Conservation (phyloP, 495 filamentous ascomycete species). For the Neurospora sublineolata region DNA sequence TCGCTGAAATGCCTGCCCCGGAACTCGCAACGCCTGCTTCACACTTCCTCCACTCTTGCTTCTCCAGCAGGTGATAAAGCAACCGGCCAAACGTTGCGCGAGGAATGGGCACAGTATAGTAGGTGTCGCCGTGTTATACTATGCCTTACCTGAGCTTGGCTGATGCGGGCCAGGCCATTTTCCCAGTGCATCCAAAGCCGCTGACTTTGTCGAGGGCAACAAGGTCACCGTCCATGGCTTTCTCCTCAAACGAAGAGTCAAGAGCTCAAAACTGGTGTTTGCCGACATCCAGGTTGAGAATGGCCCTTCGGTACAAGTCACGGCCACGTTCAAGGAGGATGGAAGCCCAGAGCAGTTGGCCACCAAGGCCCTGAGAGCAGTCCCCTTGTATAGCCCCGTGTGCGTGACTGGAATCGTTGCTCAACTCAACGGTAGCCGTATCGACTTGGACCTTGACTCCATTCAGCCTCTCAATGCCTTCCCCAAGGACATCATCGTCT, state of each 20-base stretch:
- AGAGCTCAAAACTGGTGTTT: slow-evolving; percentile 58
- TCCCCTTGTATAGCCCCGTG: slow-evolving; percentile 30
- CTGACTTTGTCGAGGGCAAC: slow-evolving; percentile 27
- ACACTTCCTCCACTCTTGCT: slow-evolving; percentile 2
- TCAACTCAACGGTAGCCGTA: slow-evolving; percentile 5
- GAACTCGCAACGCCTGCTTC: slow-evolving; percentile 5
- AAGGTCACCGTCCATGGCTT: slow-evolving; percentile 62
- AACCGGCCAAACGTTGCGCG: slow-evolving; percentile 5
- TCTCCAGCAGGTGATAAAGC: neutral
- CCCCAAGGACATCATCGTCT: slow-evolving; percentile 63
- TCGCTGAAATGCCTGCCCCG: neutral
- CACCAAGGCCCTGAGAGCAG: slow-evolving; percentile 19
- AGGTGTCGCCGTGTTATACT: neutral
- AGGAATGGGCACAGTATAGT: slow-evolving; percentile 22
- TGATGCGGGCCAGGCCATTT: slow-evolving; percentile 36
- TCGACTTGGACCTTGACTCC: slow-evolving; percentile 36
- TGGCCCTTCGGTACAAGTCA: slow-evolving; percentile 24
- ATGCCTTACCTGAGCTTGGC: neutral
- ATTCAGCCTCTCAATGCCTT: slow-evolving; percentile 65
- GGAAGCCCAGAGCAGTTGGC: slow-evolving; percentile 12
- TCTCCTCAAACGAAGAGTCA: slow-evolving; percentile 48
- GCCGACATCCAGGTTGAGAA: slow-evolving; percentile 40
- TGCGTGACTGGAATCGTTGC: slow-evolving; percentile 22
- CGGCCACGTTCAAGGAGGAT: slow-evolving; percentile 16
- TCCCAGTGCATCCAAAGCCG: slow-evolving; percentile 31